phyloP scores from a whole-genome alignment of 306 rosid genomes.

The Macrotyloma uniflorum region DNA sequence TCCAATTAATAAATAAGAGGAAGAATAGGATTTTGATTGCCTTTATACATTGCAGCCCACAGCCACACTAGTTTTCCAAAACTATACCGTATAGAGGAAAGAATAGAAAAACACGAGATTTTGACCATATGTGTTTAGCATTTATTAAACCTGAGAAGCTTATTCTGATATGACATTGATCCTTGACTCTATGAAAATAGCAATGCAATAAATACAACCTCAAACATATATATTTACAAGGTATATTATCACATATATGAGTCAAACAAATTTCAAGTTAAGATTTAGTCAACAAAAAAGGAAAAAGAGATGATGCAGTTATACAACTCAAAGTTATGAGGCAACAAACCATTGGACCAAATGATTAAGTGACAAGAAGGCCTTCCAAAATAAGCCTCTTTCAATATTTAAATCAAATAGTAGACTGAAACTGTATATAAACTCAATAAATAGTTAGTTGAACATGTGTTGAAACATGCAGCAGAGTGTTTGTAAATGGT shows the following conservation, averaged over 20 bases:
- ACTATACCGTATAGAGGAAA: not conserved
- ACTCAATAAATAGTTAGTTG: not conserved
- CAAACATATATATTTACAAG: conserved; percentile 23
- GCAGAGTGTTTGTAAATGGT: not conserved
- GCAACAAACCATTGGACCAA: conserved; percentile 22
- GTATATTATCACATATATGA: not conserved
- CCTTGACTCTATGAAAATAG: conserved; percentile 24
- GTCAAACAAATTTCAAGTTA: conserved; percentile 12
- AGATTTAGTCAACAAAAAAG: conserved; percentile 5
- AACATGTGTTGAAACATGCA: conserved; percentile 20
- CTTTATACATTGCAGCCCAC: not conserved
- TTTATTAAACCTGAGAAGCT: conserved; percentile 20
- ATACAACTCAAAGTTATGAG: conserved; percentile 1
- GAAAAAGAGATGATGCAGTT: conserved; percentile 24
- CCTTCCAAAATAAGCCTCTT: conserved; percentile 19
- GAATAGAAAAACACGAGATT: conserved; percentile 3
- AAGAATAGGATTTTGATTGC: conserved; percentile 1
- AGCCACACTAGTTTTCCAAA: conserved; percentile 28
- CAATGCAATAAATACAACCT: not conserved
- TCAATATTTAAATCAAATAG: conserved; percentile 1
- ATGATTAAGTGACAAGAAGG: conserved; percentile 2
- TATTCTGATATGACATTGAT: conserved; percentile 1
- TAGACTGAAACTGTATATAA: conserved; percentile 20
- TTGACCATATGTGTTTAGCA: conserved; percentile 6
- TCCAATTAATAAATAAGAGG: conserved; percentile 11